Evolutionary conservation across 768 basidiomycete genomes (phyloP).

Genomic region (Gymnopilus dilepis): DNA sequence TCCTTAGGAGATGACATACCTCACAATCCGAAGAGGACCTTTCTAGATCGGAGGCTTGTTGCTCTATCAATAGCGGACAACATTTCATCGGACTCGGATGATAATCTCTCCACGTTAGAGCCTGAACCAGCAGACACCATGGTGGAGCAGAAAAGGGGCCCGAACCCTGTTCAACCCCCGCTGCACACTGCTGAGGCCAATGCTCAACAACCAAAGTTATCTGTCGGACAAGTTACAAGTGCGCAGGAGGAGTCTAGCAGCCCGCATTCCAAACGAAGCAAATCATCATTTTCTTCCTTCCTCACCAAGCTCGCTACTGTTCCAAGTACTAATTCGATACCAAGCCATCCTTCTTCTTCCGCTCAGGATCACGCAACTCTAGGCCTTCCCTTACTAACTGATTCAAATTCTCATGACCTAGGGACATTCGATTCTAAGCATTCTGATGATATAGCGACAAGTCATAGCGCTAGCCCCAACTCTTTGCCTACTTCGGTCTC

Average conservation of each 20-base stretch:
- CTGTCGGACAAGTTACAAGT: not conserved
- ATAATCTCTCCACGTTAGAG: not conserved
- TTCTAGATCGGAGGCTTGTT: conserved; percentile 1
- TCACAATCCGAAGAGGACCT: not conserved
- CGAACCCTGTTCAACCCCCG: not conserved
- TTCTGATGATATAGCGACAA: not conserved
- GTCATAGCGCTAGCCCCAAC: not conserved
- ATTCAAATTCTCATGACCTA: not conserved
- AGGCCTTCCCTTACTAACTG: not conserved
- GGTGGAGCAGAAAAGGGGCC: not conserved
- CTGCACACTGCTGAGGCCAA: too few relatives aligned
- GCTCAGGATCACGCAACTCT: not conserved
- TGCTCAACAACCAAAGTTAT: not conserved
- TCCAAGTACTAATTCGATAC: not conserved
- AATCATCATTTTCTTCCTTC: conserved; percentile 5
- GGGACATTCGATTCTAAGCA: not conserved
- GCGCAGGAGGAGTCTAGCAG: not conserved
- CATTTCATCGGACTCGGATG: not conserved
- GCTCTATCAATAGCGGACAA: not conserved
- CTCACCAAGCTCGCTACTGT: conserved; percentile 6
- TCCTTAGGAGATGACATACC: not conserved
- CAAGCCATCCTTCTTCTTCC: not conserved
- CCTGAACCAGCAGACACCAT: not conserved
- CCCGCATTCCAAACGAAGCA: not conserved
- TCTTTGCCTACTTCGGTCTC: not conserved